Evolutionary conservation across 352 stramenopile genomes (phyloP).

Genomic region (Phytopythium chamaehyphon): DNA sequence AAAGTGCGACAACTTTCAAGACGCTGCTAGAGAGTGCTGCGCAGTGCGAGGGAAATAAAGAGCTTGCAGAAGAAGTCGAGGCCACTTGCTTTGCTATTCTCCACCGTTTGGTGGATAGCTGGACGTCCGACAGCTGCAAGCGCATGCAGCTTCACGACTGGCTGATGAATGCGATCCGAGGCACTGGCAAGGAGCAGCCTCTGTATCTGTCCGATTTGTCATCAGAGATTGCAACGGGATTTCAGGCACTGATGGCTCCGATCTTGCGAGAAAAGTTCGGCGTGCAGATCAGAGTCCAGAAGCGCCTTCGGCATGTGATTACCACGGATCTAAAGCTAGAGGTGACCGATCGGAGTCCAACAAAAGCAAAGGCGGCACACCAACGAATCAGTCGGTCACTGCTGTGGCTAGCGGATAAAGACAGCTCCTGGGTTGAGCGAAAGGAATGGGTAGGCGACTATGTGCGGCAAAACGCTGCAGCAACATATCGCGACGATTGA

Average conservation of each 20-base stretch:
- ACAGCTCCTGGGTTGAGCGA: slow-evolving; percentile 34
- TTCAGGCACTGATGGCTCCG: slow-evolving; percentile 56
- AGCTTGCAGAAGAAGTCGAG: slow-evolving; percentile 37
- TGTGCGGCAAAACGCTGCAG: slow-evolving; percentile 7
- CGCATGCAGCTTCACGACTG: slow-evolving; percentile 68
- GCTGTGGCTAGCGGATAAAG: slow-evolving; percentile 45
- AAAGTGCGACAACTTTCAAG: slow-evolving; percentile 35
- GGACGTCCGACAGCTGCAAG: slow-evolving; percentile 70
- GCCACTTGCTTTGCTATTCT: slow-evolving; percentile 59
- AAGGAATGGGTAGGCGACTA: slow-evolving; percentile 34
- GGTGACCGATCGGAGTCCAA: slow-evolving; percentile 17
- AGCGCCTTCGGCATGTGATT: slow-evolving; percentile 51
- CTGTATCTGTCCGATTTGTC: slow-evolving; percentile 61
- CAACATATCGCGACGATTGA: slow-evolving; percentile 6
- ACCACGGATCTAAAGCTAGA: slow-evolving; percentile 61
- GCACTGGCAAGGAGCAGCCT: slow-evolving; percentile 42
- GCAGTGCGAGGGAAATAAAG: slow-evolving; percentile 20
- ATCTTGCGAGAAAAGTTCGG: slow-evolving; percentile 55
- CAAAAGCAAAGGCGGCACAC: slow-evolving; percentile 30
- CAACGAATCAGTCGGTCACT: slow-evolving; percentile 54
- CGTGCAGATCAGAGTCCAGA: slow-evolving; percentile 53
- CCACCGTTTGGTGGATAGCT: slow-evolving; percentile 51
- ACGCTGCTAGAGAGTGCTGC: slow-evolving; percentile 25
- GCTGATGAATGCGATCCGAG: slow-evolving; percentile 60
- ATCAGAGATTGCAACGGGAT: slow-evolving; percentile 55